Evolutionary conservation across 306 rosid species (phyloP).

Genomic region (Carpinus fangiana): DNA sequence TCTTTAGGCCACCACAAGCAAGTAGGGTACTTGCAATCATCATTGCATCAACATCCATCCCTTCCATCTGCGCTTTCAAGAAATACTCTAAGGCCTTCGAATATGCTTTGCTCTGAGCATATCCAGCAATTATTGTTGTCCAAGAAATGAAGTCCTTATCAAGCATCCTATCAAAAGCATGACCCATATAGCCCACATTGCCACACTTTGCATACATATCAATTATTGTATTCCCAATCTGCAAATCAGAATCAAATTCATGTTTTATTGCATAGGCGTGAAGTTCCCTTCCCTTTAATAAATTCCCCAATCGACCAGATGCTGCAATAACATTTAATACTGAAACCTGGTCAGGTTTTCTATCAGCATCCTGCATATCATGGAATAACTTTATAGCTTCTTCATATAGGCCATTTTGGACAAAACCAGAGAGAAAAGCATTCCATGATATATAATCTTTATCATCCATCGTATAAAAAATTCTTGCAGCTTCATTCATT

Average conservation of each 20-base stretch:
- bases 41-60: conserved; percentile 50
- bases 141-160: conserved; percentile 64
- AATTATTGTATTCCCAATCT: conserved; percentile 59
- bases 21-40: conserved; percentile 67
- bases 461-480: conserved; percentile 41
- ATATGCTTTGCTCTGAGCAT: conserved; percentile 54
- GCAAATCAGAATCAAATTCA: conserved; percentile 56
- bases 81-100: conserved; percentile 48
- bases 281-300: conserved; percentile 58
- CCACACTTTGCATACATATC: conserved; percentile 73
- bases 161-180: conserved; percentile 47
- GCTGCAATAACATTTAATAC: conserved; percentile 54
- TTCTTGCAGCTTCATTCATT: conserved; percentile 43
- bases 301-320: conserved; percentile 54
- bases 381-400: conserved; percentile 52
- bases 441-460: conserved; percentile 74
- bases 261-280: conserved; percentile 64
- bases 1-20: conserved; percentile 52
- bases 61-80: conserved; percentile 39
- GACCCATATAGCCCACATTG: conserved; percentile 49
- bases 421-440: conserved; percentile 64
- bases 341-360: conserved; percentile 62
- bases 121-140: conserved; percentile 74
- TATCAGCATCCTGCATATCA: conserved; percentile 43
- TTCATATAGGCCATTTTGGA: conserved; percentile 50